These are phyloP conservation scores for Populus hybrid DNA, from an alignment of 441 rosid species.

Conservation along the genomic window DNA sequence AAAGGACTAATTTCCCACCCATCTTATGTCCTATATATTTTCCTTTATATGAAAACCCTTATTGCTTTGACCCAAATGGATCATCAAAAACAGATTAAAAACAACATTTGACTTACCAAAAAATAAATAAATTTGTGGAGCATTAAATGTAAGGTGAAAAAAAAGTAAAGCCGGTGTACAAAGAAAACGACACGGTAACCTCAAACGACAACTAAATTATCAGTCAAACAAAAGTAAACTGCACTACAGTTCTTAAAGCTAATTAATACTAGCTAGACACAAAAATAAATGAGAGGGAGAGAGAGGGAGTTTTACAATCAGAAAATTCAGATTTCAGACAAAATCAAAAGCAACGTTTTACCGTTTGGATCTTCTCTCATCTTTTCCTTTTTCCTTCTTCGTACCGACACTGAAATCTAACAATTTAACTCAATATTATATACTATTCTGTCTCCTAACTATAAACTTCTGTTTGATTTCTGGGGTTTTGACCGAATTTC, in stretches of 20 bases:
- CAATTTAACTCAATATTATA: too few relatives aligned
- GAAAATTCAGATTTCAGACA: not conserved
- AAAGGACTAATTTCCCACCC: not conserved
- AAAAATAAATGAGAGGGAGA: too few relatives aligned
- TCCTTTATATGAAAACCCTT: too few relatives aligned
- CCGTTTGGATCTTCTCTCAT: not conserved
- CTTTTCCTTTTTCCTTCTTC: not conserved
- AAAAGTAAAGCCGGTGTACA: not conserved
- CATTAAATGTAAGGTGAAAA: not conserved
- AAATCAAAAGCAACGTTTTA: not conserved
- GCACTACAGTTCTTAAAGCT: too few relatives aligned
- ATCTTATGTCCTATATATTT: too few relatives aligned
- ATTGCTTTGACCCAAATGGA: too few relatives aligned
- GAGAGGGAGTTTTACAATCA: too few relatives aligned
- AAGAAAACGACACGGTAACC: not conserved
- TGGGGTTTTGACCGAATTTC: slow-evolving; percentile 19
- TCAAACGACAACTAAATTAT: not conserved
- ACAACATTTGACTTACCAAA: too few relatives aligned
- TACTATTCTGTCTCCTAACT: slow-evolving; percentile 3
- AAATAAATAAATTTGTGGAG: too few relatives aligned
- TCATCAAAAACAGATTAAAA: too few relatives aligned
- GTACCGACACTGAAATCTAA: slow-evolving; percentile 17
- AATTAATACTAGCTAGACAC: too few relatives aligned
- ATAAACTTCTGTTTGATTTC: slow-evolving; percentile 6
- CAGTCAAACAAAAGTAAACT: not conserved